Evolutionary conservation across 495 filamentous ascomycete species (phyloP), one percentile per base, ranked within the genome.

Genomic region (Podospora pseudopauciseta): DNA sequence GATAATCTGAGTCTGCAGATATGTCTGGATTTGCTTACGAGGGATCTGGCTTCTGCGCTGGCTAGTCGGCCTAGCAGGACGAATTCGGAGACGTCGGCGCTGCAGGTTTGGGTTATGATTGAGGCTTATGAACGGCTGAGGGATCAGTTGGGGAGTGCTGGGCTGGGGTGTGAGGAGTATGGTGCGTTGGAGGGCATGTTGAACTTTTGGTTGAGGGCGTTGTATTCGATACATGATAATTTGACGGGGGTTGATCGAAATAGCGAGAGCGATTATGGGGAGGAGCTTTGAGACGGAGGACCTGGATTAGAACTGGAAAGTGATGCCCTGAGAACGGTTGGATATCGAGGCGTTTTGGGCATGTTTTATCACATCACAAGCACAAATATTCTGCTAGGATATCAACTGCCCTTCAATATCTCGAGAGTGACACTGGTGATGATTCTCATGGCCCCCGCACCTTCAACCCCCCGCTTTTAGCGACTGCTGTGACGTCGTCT

Each of bases 61-160:
- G 66, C 68, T 9, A 70, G 71, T 53, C 67, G 71, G 34, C 70
- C 69, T 1, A 60, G 63, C n/a, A 69, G 73, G 2, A 49, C 72
- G 1, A 70, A 68, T 4, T 20, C 71, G 4, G 77, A 80, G 80
- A 87, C 71, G 69, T 87, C 75, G 79, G 86, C 79, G 75, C 82
- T 79, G 78, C 89, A 76, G 80, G 86, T 86, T 9, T 81, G 80
- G 80, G 76, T 79, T 18, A 83, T 84, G 82, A 84, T 84, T 60
- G 81, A 83, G 70, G 81, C 81, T 32, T 84, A 84, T 63, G 82
- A 83, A 70, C 70, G 76, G 62, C 57, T 84, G 64, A 70, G 78
- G 27, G 80, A 82, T 26, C 74, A 78, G 64, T 28, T 83, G 4
- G 61, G 71, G 0, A 72, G 72, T 54, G 71, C 67, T 65, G 65